Evolutionary conservation across 2,329 filamentous ascomycete genomes (phyloP).

Genomic region (Talaromyces pinophilus): DNA sequence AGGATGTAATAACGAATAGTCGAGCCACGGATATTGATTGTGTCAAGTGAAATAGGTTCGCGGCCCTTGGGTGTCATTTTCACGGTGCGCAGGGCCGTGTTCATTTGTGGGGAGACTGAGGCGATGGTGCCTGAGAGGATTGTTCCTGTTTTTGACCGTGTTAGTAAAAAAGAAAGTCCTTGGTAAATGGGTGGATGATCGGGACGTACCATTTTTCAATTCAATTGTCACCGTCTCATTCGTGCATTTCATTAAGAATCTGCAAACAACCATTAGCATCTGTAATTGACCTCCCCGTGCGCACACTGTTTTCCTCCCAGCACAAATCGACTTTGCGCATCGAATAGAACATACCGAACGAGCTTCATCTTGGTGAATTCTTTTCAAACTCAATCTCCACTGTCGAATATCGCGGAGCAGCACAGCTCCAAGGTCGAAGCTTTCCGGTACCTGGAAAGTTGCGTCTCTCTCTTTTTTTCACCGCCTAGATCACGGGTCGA

Average conservation of each 20-base stretch:
- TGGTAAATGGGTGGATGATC: no score
- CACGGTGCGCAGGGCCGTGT: slow-evolving; percentile 90
- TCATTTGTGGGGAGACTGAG: slow-evolving; percentile 97
- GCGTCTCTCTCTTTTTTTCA: neutral
- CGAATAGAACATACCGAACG: slow-evolving; percentile 71
- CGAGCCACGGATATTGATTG: slow-evolving; percentile 94
- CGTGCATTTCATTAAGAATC: slow-evolving; percentile 98
- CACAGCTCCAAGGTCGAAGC: slow-evolving; percentile 9
- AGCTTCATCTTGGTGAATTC: slow-evolving; percentile 64
- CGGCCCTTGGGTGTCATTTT: slow-evolving; percentile 94
- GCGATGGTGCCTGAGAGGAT: slow-evolving; percentile 97
- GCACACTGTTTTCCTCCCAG: no score
- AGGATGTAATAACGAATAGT: slow-evolving; percentile 97
- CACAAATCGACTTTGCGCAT: neutral
- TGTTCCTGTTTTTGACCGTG: slow-evolving; percentile 63
- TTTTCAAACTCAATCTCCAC: neutral
- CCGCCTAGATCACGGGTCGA: neutral
- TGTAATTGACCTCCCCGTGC: slow-evolving; percentile 9
- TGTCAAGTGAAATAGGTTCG: slow-evolving; percentile 83
- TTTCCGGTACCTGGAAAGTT: neutral
- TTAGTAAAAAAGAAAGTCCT: neutral
- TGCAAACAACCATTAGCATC: slow-evolving; percentile 40
- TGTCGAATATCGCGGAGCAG: neutral
- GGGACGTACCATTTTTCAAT: slow-evolving; percentile 82
- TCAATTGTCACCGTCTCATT: slow-evolving; percentile 99